These are phyloP conservation scores for Fraxinus paxiana DNA, from an alignment of 305 asterid genomes.

Conservation along the genomic window DNA sequence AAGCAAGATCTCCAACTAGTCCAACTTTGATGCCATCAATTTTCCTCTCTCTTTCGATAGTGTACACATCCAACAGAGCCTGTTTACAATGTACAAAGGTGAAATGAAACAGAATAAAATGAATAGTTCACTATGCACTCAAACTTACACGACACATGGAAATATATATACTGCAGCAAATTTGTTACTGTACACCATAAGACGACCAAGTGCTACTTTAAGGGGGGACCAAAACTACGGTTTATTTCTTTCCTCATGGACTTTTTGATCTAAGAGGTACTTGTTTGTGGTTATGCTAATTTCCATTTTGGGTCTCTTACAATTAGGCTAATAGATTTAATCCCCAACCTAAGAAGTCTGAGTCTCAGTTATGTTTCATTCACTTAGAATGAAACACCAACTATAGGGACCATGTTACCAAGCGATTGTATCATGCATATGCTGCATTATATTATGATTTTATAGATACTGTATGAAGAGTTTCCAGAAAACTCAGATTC, in stretches of 20 bases:
- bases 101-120: constrained; percentile 8
- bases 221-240: not conserved
- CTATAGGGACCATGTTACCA: not conserved
- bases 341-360: not conserved
- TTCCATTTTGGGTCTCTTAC: not conserved
- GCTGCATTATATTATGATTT: not conserved
- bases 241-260: not conserved
- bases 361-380: not conserved
- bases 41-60: constrained; percentile 80
- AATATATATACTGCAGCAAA: not conserved
- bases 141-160: not conserved
- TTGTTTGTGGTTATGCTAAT: not conserved
- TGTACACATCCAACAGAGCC: constrained; percentile 89
- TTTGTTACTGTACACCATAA: not conserved
- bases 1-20: constrained; percentile 91
- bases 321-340: not conserved
- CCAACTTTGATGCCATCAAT: constrained; percentile 82
- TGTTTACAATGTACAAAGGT: constrained; percentile 21
- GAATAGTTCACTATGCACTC: not conserved
- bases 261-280: not conserved
- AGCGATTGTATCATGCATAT: not conserved
- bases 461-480: not conserved
- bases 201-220: not conserved
- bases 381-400: not conserved
- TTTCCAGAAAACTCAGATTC: not conserved